Base-by-base conservation (phyloP, 2,329 filamentous ascomycete species). In the Botrytis tulipae region DNA sequence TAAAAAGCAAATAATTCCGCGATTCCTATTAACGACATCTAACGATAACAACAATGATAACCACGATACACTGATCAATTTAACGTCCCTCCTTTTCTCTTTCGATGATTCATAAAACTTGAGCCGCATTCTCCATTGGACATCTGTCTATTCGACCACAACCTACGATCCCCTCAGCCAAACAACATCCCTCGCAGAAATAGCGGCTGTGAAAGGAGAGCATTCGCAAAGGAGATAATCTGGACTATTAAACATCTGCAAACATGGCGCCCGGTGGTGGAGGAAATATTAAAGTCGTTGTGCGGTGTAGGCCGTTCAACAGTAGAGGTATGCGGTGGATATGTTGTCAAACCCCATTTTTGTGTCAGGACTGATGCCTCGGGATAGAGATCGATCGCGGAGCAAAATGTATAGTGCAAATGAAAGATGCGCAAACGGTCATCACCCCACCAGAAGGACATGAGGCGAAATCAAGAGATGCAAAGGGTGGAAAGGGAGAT, bases 221-320 rank as follows among this genome's bases (percentile, higher is more conserved):
- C 69, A 37, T 70, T 68, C 16, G 29, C 37, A 54, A 73, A 57
- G 63, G 54, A 66, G 61, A 32, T 44, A 46, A 35, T 32, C 29
- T 61, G 68, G 40, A 61, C 73, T 63, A 72, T 74, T 65, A 66
- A 71, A 57, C 73, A 75, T 75, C 75, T 74, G 71, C 75, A 77
- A 79, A 76, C 57, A 82, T 82, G 81, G 74, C 80, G 67, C 78
- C 80, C 25, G 79, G 76, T 72, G 79, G 93, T 81, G 94, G 93
- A 85, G 95, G 96, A 82, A 99, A 99, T 82, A 99, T 99, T 84
- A 99, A 99, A 91, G 96, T 99, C 86, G 96, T 99, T 87, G 96
- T 99, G 86, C 91, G 96, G 85, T 91, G 93, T 80, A 90, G 96
- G 82, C 96, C 96, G 69, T 99, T 99, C 86, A 99, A 99, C 84